Evolutionary conservation across 371 early-diverging fungal genomes (phyloP), one percentile per base, ranked within the genome.

Genomic region (Umbelopsis sp.): DNA sequence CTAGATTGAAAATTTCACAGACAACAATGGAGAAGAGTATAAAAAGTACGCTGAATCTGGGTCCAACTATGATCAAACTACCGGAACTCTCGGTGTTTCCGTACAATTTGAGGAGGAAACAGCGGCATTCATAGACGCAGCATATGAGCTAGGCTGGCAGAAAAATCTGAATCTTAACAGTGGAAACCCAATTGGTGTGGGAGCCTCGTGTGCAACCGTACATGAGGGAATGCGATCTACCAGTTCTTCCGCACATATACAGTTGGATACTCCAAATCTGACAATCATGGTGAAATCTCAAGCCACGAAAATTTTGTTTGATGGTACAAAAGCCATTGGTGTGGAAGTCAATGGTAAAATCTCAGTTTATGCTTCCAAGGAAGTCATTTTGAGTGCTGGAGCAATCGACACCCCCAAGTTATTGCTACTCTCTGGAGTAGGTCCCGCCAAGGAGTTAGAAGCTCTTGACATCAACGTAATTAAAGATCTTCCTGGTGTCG

Each of bases 401-500:
- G 52, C 70, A 51, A 64, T 73, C 44, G 68, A 67, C 37, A 67
- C 64, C 44, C 70, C 73, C 44, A 70, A 73, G 32, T 37, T 73
- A 29, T 48, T 73, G n/a, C 57, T 70, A 64, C 41, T 73, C 9
- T 73, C 73, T 24, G 73, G 73, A 45, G 44, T 73, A 41, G 73
- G 70, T 24, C 46, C 44, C 41, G 64, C 63, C n/a, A 20, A 70
- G 0, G 67, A 66, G n/a, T 44, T 73, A 2, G 18, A 62, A 25
- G 45, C 62, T 14, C 66, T 57, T 22, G 67, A 70, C 32, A 64
- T 70, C 14, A 29, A 70, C 12, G 22, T 65, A 24, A 51, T 70
- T 44, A 29, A 67, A 24, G 50, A 73, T 25, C 51, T 73, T 7
- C 68, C 78, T 24, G 81, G 81, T 32, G 77, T 81, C 4, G 81